Evolutionary conservation across 139 green algal species (phyloP).

Genomic region (Haematococcus sp.): DNA sequence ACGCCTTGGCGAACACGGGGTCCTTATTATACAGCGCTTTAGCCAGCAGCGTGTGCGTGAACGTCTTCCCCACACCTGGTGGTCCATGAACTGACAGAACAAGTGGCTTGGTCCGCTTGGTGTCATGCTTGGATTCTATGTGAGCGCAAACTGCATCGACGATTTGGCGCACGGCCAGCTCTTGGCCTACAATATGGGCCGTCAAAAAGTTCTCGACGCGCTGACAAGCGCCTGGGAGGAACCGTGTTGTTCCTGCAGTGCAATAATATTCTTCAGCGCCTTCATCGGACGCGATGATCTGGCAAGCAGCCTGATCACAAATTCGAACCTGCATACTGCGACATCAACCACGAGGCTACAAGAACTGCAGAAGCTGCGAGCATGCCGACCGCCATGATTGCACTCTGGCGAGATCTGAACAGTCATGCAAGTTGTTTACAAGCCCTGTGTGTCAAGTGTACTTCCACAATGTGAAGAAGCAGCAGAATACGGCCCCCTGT

Average conservation of each 20-base stretch:
- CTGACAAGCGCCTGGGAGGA: slow-evolving; percentile 57
- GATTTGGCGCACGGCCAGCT: slow-evolving; percentile 58
- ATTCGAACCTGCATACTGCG: too few species aligned
- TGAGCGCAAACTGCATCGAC: slow-evolving; percentile 80
- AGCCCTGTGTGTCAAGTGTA: too few species aligned
- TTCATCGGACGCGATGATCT: too few species aligned
- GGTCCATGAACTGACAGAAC: slow-evolving; percentile 85
- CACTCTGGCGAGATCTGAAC: too few species aligned
- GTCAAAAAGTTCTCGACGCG: slow-evolving; percentile 56
- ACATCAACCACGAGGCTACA: too few species aligned
- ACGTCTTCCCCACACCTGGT: slow-evolving; percentile 89
- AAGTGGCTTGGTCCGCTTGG: slow-evolving; percentile 61
- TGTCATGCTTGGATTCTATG: slow-evolving; percentile 24
- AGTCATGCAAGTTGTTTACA: too few species aligned
- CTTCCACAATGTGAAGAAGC: too few species aligned
- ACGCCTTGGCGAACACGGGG: slow-evolving; percentile 13
- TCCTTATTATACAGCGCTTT: slow-evolving; percentile 72
- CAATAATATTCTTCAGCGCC: too few species aligned
- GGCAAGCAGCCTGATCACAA: too few species aligned
- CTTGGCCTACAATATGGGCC: slow-evolving; percentile 71
- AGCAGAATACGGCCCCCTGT: too few species aligned
- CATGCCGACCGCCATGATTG: too few species aligned
- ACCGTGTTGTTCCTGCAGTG: slow-evolving; percentile 36
- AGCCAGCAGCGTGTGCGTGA: slow-evolving; percentile 72
- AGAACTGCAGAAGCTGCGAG: too few species aligned